These are phyloP conservation scores for Fagus crenata DNA, from an alignment of 306 rosid species.

Conservation along the genomic window DNA sequence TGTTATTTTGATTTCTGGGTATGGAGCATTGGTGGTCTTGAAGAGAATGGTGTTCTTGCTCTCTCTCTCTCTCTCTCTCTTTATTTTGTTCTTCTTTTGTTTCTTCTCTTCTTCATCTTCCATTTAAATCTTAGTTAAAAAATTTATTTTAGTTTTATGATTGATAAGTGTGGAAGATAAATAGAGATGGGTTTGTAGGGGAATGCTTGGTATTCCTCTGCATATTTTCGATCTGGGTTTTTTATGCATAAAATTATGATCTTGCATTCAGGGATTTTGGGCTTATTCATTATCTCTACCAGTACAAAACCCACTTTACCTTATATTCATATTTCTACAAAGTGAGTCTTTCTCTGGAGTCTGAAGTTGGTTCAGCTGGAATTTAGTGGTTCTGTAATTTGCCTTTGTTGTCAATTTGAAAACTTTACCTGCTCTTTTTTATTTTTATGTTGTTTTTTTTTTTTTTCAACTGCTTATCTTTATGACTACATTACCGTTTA, in stretches of 20 bases:
- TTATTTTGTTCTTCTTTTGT: neutral
- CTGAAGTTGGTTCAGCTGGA: conserved; percentile 9
- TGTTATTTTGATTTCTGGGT: conserved; percentile 5
- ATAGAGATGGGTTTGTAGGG: conserved; percentile 20
- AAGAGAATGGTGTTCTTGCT: neutral
- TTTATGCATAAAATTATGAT: neutral
- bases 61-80: neutral
- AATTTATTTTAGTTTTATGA: conserved; percentile 10
- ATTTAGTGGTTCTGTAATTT: conserved; percentile 15
- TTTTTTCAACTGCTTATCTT: neutral
- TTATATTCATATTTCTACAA: neutral
- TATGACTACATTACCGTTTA: neutral
- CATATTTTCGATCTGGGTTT: conserved; percentile 40
- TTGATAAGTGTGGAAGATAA: conserved; percentile 22
- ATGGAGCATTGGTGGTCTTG: neutral
- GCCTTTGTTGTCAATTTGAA: neutral
- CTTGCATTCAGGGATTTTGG: conserved; percentile 17
- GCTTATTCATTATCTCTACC: neutral
- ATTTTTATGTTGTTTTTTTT: neutral
- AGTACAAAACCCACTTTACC: neutral
- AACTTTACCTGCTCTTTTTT: neutral
- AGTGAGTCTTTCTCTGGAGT: conserved; percentile 5
- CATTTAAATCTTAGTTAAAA: neutral
- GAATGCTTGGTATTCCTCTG: conserved; percentile 27
- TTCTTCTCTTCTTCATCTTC: neutral